Evolutionary conservation across 1,139 yeast species (phyloP).

Genomic region (Nakaseomyces uthaithaninus): DNA sequence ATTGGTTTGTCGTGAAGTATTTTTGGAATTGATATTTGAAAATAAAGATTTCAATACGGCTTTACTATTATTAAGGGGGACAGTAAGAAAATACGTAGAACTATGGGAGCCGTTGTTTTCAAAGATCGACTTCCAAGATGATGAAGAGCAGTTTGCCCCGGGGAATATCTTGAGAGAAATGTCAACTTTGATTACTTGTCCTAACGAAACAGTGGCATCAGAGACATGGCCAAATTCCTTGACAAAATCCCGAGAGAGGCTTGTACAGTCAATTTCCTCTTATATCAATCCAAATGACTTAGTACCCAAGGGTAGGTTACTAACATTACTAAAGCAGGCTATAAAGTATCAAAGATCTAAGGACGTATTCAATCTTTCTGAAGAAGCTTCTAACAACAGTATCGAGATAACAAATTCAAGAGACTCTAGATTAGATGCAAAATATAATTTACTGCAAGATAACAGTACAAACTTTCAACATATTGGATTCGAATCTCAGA

Average conservation of each 20-base stretch:
- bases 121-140: slow-evolving; percentile 19
- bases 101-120: slow-evolving; percentile 35
- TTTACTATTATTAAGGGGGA: slow-evolving; percentile 38
- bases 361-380: slow-evolving; percentile 33
- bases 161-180: slow-evolving; percentile 23
- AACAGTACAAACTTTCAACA: slow-evolving; percentile 21
- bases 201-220: slow-evolving; percentile 8
- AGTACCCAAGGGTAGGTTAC: slow-evolving; percentile 46
- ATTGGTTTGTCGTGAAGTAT: slow-evolving; percentile 34
- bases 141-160: slow-evolving; percentile 22
- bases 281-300: slow-evolving; percentile 45
- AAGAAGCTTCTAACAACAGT: slow-evolving; percentile 11
- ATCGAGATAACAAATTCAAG: slow-evolving; percentile 1
- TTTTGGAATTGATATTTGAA: slow-evolving; percentile 36
- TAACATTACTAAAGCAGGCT: slow-evolving; percentile 45
- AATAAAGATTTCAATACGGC: slow-evolving; percentile 36
- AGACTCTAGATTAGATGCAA: not conserved
- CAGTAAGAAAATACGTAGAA: slow-evolving; percentile 27
- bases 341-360: slow-evolving; percentile 39
- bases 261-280: slow-evolving; percentile 39
- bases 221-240: slow-evolving; percentile 35
- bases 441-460: slow-evolving; percentile 26
- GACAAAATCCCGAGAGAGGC: slow-evolving; percentile 35
- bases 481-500: slow-evolving; percentile 27
- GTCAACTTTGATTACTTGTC: slow-evolving; percentile 27